phyloP scores from a whole-genome alignment of 108 stramenopile genomes.

The Cyclotella cryptica region DNA sequence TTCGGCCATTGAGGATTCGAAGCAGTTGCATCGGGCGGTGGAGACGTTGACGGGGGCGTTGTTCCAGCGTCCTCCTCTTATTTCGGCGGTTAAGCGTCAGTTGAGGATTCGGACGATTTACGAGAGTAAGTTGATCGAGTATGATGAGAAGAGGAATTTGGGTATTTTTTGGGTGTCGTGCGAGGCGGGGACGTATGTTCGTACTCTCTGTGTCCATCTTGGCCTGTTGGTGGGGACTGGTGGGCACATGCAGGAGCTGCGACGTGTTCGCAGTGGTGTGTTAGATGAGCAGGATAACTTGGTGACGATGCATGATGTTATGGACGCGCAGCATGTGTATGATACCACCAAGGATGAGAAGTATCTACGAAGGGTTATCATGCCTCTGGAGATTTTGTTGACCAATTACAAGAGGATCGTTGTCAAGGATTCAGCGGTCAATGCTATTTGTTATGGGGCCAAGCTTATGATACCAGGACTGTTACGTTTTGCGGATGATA shows the following conservation, averaged over 20 bases:
- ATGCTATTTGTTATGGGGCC: conserved; percentile 99
- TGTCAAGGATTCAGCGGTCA: conserved; percentile 99
- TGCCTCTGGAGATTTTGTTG: conserved; percentile 97
- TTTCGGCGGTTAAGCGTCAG: conserved; percentile 99
- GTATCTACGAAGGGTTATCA: conserved; percentile 96
- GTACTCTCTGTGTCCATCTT: conserved; percentile 99
- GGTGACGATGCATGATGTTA: conserved; percentile 99
- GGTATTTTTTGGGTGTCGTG: conserved; percentile 97
- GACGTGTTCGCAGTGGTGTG: conserved; percentile 96
- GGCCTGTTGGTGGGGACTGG: conserved; percentile 96
- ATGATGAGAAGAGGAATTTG: conserved; percentile 94
- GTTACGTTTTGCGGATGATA: conserved; percentile 97
- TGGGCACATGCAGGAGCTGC: conserved; percentile 99
- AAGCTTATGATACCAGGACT: conserved; percentile 99
- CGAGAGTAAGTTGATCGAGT: conserved; percentile 96
- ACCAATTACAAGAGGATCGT: conserved; percentile 98
- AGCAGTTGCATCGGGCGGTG: conserved; percentile 89
- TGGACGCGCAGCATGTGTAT: conserved; percentile 99
- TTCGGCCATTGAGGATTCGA: conserved; percentile 84
- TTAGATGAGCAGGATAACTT: conserved; percentile 91
- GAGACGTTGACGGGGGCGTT: conserved; percentile 97
- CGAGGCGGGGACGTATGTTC: conserved; percentile 99
- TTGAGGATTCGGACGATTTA: conserved; percentile 99
- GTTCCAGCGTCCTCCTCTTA: conserved; percentile 99
- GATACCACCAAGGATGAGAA: conserved; percentile 98